Evolutionary conservation across 768 basidiomycete species (phyloP).

Genomic region (Boletus barrowsii): DNA sequence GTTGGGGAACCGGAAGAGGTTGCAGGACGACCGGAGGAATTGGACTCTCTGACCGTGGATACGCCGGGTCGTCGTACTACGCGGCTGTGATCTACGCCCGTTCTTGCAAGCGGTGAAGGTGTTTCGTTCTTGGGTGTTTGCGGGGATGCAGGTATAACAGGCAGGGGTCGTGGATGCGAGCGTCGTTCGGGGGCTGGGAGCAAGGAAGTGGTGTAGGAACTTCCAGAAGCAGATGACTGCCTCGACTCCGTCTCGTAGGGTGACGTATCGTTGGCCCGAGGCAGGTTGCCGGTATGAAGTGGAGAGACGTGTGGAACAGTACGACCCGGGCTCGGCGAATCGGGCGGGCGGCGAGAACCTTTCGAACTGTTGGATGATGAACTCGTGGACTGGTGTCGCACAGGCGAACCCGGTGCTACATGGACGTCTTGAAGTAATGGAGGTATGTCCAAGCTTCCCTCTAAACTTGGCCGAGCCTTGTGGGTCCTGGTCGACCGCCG

Average conservation of each 20-base stretch:
- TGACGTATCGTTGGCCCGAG: not conserved
- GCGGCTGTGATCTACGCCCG: constrained; percentile 17
- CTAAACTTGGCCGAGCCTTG: constrained; percentile 24
- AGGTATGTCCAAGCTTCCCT: constrained; percentile 13
- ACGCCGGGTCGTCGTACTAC: constrained; percentile 10
- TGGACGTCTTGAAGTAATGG: constrained; percentile 12
- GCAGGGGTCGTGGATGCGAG: constrained; percentile 15
- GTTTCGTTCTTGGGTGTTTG: constrained; percentile 15
- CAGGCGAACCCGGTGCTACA: constrained; percentile 16
- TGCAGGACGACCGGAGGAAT: constrained; percentile 32
- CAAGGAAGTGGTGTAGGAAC: constrained; percentile 5
- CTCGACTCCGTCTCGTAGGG: constrained; percentile 17
- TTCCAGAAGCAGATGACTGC: constrained; percentile 23
- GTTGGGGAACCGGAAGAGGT: constrained; percentile 36
- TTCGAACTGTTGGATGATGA: constrained; percentile 26
- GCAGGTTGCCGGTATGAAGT: constrained; percentile 12
- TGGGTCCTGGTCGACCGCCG: constrained; percentile 20
- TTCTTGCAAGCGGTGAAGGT: constrained; percentile 17
- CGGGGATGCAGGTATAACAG: constrained; percentile 33
- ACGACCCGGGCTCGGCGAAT: constrained; percentile 14
- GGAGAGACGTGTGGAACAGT: constrained; percentile 8
- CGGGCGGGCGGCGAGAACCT: constrained; percentile 20
- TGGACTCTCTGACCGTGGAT: constrained; percentile 1
- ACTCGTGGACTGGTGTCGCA: constrained; percentile 19
- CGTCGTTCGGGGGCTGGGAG: constrained; percentile 11